Evolutionary conservation across 2,329 filamentous ascomycete species (phyloP).

Genomic region (Exophiala spinifera): DNA sequence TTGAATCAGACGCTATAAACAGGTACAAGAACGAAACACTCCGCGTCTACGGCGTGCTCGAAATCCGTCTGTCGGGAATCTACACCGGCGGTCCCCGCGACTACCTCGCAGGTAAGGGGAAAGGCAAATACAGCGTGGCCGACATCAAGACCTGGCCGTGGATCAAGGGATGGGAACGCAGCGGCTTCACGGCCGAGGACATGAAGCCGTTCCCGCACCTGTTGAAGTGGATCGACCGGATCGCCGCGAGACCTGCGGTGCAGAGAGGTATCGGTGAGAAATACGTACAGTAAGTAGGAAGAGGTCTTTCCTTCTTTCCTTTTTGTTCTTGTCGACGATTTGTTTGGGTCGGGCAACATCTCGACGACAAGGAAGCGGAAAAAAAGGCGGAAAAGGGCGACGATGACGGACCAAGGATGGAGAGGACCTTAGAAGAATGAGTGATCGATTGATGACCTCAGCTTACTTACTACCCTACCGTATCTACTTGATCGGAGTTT

Average conservation of each 20-base stretch:
- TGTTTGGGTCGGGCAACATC: too few species aligned
- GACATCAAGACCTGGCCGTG: conserved; percentile 55
- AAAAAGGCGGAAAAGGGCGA: too few species aligned
- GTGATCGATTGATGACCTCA: too few species aligned
- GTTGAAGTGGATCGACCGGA: conserved; percentile 53
- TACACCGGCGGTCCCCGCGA: conserved; percentile 50
- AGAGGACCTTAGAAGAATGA: too few species aligned
- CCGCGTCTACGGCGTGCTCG: conserved; percentile 55
- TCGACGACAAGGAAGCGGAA: too few species aligned
- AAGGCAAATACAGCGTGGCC: conserved; percentile 54
- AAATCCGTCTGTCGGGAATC: conserved; percentile 53
- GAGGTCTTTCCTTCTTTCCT: not conserved
- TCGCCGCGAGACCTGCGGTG: conserved; percentile 49
- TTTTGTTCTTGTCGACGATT: too few species aligned
- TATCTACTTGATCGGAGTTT: too few species aligned
- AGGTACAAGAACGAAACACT: conserved; percentile 53
- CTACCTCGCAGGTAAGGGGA: conserved; percentile 52
- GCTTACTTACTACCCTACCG: too few species aligned
- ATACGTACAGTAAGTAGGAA: conserved; percentile 34
- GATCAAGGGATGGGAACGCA: conserved; percentile 46
- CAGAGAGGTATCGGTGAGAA: conserved; percentile 45
- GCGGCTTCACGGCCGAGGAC: conserved; percentile 47
- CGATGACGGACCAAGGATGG: too few species aligned
- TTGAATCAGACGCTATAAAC: conserved; percentile 43
- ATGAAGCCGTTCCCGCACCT: conserved; percentile 51